Percentiles rank a stretch among this genome's conserved stretches.
phyloP scores from a whole-genome alignment of 345 rosid species.

The Syzygium oleosum region DNA sequence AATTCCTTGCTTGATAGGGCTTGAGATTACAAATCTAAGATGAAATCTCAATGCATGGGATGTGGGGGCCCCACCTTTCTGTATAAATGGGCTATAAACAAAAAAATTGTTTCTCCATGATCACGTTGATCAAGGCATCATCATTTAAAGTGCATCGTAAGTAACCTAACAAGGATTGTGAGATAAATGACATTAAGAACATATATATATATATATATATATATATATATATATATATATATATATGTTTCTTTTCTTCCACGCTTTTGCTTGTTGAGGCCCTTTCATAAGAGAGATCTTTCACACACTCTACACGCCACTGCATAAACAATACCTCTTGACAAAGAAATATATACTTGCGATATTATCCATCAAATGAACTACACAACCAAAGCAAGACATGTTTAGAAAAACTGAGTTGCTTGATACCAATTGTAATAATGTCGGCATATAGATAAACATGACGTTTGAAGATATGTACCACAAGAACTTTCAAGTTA shows the following conservation, averaged over 20 bases:
- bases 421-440: neutral
- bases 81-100: neutral
- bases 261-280: neutral
- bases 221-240: no score
- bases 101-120: neutral
- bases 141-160: neutral
- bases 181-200: no score
- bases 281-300: neutral
- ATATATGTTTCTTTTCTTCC: neutral
- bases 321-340: neutral
- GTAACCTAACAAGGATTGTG: neutral
- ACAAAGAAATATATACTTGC: neutral
- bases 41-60: neutral
- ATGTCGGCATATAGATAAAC: neutral
- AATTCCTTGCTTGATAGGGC: neutral
- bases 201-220: no score
- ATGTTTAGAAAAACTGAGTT: neutral
- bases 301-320: neutral
- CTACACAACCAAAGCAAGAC: neutral
- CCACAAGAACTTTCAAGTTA: neutral
- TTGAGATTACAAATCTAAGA: neutral
- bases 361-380: neutral
- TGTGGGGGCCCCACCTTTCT: neutral
- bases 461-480: neutral
- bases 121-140: neutral